Evolutionary conservation across 2,329 filamentous ascomycete species (phyloP).

Genomic region (Cryphonectria parasitica): DNA sequence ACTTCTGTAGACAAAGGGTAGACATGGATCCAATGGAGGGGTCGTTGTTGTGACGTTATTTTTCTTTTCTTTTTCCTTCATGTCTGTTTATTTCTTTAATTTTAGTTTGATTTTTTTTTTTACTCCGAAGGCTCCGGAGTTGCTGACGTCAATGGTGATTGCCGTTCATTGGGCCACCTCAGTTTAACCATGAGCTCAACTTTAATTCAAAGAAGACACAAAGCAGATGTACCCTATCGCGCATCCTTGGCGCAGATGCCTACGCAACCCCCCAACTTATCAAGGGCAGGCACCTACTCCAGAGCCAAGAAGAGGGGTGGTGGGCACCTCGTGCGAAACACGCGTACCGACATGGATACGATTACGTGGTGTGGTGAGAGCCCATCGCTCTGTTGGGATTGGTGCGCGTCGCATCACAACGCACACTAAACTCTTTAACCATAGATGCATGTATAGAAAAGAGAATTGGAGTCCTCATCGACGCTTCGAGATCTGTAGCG

Average conservation of each 20-base stretch:
- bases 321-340: background rate
- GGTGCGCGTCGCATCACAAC: conserved; percentile 3
- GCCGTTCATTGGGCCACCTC: background rate
- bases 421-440: conserved; percentile 15
- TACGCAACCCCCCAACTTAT: background rate
- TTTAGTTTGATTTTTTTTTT: too few relatives aligned
- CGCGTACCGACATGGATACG: conserved; percentile 12
- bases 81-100: too few relatives aligned
- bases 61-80: background rate
- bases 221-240: background rate
- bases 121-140: conserved; percentile 8
- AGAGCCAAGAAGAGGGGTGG: background rate
- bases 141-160: background rate
- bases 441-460: background rate
- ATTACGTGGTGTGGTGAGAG: conserved; percentile 20
- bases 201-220: background rate
- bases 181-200: conserved; percentile 11
- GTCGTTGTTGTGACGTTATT: background rate
- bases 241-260: background rate
- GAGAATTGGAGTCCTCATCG: background rate
- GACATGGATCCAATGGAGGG: background rate
- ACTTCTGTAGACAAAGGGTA: background rate
- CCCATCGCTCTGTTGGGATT: background rate
- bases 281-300: background rate
- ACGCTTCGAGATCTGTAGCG: background rate